A percentile compares a stretch with the other conserved stretches of the same genome.
phyloP scores from a whole-genome alignment of 1,284 basidiomycete genomes.

The Cutaneotrichosporon dermatis region DNA sequence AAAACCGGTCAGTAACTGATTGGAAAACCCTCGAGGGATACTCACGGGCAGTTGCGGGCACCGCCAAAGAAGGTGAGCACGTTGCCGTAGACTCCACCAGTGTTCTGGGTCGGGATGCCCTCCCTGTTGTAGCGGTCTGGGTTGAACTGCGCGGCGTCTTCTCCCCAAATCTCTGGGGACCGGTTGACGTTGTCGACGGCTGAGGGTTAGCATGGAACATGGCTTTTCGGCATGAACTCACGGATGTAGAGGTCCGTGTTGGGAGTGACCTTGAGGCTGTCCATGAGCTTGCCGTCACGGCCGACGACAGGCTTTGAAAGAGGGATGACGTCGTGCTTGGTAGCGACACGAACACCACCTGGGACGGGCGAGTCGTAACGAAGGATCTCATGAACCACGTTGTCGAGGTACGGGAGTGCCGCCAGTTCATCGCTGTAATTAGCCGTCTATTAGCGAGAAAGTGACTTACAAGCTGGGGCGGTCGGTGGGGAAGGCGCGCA shows the following conservation, averaged over 20 bases:
- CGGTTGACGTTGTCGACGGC: slow-evolving; percentile 54
- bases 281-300: slow-evolving; percentile 42
- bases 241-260: slow-evolving; percentile 43
- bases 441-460: background rate
- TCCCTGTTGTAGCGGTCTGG: slow-evolving; percentile 20
- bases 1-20: background rate
- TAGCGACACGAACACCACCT: slow-evolving; percentile 59
- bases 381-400: slow-evolving; percentile 64
- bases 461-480: background rate
- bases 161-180: slow-evolving; percentile 60
- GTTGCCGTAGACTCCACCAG: slow-evolving; percentile 62
- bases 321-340: slow-evolving; percentile 61
- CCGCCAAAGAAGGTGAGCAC: slow-evolving; percentile 64
- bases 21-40: background rate
- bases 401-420: slow-evolving; percentile 57
- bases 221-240: slow-evolving; percentile 17
- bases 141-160: slow-evolving; percentile 62
- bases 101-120: slow-evolving; percentile 44
- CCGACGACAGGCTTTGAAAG: slow-evolving; percentile 50
- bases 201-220: slow-evolving; percentile 24
- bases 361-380: slow-evolving; percentile 65
- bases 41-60: slow-evolving; percentile 60
- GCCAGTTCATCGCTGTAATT: slow-evolving; percentile 36
- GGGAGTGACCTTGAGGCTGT: slow-evolving; percentile 22
- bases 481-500: slow-evolving; percentile 49